Conservation (phyloP, 1,139 yeast species). For the Diutina pseudorugosa region DNA sequence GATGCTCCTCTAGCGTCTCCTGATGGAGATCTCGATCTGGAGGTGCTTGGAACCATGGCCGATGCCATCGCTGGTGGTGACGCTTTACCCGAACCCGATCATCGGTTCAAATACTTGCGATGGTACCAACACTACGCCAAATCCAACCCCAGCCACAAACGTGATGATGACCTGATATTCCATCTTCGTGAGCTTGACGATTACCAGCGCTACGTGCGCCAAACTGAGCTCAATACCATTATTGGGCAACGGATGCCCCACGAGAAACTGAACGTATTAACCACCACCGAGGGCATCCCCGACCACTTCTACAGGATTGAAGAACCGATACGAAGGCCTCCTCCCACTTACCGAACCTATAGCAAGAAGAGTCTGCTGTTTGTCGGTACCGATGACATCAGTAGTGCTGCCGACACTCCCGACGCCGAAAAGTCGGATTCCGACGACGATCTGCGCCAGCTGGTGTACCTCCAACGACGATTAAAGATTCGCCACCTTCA, state of each 20-base stretch:
- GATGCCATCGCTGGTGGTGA: neutral
- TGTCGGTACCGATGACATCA: neutral
- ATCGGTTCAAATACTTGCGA: neutral
- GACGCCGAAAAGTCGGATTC: neutral
- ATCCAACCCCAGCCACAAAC: neutral
- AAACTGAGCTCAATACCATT: neutral
- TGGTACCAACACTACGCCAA: neutral
- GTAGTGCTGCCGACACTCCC: neutral
- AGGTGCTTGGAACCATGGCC: neutral
- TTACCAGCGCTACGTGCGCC: neutral
- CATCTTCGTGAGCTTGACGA: neutral
- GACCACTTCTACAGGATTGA: neutral
- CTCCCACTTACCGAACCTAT: neutral
- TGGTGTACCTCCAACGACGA: slow-evolving; percentile 30
- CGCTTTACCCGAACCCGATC: neutral
- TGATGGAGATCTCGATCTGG: neutral
- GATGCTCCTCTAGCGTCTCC: neutral
- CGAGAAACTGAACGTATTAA: neutral
- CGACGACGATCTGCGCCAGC: neutral
- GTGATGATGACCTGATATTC: neutral
- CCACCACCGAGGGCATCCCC: slow-evolving; percentile 3
- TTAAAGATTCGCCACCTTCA: slow-evolving; percentile 62
- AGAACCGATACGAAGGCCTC: neutral
- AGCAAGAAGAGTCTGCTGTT: neutral
- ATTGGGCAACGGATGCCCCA: neutral